Evolutionary conservation across 2,329 filamentous ascomycete species (phyloP), one percentile per base, ranked within the genome.

Genomic region (Botrytis galanthina): DNA sequence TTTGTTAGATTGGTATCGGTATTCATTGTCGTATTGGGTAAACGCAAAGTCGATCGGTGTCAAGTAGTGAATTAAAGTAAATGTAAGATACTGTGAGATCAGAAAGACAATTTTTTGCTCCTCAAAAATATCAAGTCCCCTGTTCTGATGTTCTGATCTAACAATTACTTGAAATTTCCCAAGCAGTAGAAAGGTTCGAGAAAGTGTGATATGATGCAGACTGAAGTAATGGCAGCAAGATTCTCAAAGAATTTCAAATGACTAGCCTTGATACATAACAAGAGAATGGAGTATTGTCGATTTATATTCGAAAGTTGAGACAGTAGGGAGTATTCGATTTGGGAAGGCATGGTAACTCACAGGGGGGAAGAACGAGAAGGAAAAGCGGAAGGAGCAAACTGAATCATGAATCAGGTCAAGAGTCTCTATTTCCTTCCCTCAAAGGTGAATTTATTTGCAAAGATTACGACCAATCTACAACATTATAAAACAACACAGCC

Each of bases 371-470:
- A 18, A 54, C 51, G 51, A 29, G 5, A 29, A 29, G n/a, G 3
- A n/a, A 54, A n/a, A 2, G 12, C 26, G 26, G 8, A 29, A 54
- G 7, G 26, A 54, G 26, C 51, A 4, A 8, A 8, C 3, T 7
- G n/a, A 4, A 29, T n/a, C 12, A 54, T 29, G 1, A n/a, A 54
- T 54, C 5, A 54, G 29, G 5, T 10, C 14, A 16, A 29, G 51
- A 54, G 26, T 18, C 14, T 29, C 5, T 8, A 2, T 57, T 18
- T 3, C 16, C 9, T 14, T 14, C 1, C n/a, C 3, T 32, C 6
- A 57, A 18, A 8, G 3, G n/a, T 57, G n/a, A 57, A 2, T 0
- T 57, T 8, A 3, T 29, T 18, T 3, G 4, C 3, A 0, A 9
- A 29, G 29, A 9, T 18, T 18, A 9, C 14, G 51, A 18, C 6